Base-by-base conservation (phyloP, 352 stramenopile species). In the Phytophthora pistaciae region DNA sequence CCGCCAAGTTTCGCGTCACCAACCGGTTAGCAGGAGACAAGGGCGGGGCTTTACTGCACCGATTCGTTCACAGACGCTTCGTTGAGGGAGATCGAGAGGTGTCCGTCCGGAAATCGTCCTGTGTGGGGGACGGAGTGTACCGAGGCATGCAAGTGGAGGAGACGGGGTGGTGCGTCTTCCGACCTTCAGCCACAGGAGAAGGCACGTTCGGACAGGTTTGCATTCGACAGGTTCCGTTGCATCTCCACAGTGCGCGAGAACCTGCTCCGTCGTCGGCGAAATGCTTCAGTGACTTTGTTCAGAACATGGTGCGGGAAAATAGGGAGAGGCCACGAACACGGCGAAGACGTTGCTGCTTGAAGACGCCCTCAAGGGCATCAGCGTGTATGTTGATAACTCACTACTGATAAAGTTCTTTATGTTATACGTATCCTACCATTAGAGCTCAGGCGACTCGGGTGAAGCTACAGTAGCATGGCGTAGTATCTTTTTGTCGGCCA, bases 121-220 rank as follows among this genome's bases (percentile, higher is more conserved):
- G 36, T 20, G 7, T 55, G 10, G 61, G 53, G 4, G 61, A 68
- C 8, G 52, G 53, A 20, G 7, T 20, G 3, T 60, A 18, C 14
- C 50, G 23, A 36, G 61, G 61, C 23, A 56, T 68, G 61, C 38
- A 68, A 49, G 40, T 40, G 4, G 61, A 68, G 6, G 52, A 57
- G 29, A 62, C 61, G 5, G 61, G 61, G 7, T 56, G 61, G 61
- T 56, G 38, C 23, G 7, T 23, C 3, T 31, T 46, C 60, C 61
- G 40, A 27, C 61, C 50, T 29, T 68, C 50, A 20, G 8, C 8
- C 10, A 16, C 42, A 2, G 42, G 29, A 48, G 58, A 44, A 29
- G 58, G 44, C 20, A 50, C 57, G 11, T 55, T 64, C 18, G 25
- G 13, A 8, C 21, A 46, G 10, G 42, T 48, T 42, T 65, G 48